Evolutionary conservation across 495 filamentous ascomycete genomes (phyloP).

Genomic region (Trichoderma reesei): DNA sequence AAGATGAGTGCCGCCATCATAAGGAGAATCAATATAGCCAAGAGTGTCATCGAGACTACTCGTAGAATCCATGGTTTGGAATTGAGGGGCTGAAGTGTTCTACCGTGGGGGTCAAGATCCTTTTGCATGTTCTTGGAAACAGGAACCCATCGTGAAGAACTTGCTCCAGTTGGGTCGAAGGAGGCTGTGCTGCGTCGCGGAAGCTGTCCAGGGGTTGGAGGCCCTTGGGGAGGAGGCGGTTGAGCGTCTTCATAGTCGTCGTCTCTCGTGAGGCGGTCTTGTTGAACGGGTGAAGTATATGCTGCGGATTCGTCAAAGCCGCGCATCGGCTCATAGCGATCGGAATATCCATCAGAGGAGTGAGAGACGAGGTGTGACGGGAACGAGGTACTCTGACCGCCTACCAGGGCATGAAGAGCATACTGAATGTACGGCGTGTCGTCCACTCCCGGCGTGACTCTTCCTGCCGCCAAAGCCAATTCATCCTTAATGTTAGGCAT

Average conservation of each 20-base stretch:
- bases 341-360: conserved; percentile 19
- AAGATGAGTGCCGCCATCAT: conserved; percentile 66
- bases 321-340: background rate
- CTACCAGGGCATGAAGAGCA: conserved; percentile 33
- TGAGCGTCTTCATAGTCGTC: background rate
- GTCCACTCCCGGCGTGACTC: conserved; percentile 39
- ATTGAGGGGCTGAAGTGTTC: conserved; percentile 39
- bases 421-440: conserved; percentile 39
- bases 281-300: background rate
- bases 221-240: background rate
- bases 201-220: background rate
- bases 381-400: background rate
- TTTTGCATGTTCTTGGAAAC: conserved; percentile 6
- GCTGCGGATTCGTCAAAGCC: background rate
- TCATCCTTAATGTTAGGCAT: conserved; percentile 32
- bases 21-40: conserved; percentile 51
- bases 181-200: conserved; percentile 3
- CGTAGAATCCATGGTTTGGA: conserved; percentile 61
- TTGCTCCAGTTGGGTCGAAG: background rate
- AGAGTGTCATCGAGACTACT: conserved; percentile 44
- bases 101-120: conserved; percentile 13
- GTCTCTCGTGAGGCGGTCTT: background rate
- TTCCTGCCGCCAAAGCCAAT: conserved; percentile 32
- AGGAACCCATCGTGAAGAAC: conserved; percentile 3
- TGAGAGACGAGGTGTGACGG: conserved; percentile 9